Evolutionary conservation across 345 rosid species (phyloP).

Genomic region (Reutealis trisperma): DNA sequence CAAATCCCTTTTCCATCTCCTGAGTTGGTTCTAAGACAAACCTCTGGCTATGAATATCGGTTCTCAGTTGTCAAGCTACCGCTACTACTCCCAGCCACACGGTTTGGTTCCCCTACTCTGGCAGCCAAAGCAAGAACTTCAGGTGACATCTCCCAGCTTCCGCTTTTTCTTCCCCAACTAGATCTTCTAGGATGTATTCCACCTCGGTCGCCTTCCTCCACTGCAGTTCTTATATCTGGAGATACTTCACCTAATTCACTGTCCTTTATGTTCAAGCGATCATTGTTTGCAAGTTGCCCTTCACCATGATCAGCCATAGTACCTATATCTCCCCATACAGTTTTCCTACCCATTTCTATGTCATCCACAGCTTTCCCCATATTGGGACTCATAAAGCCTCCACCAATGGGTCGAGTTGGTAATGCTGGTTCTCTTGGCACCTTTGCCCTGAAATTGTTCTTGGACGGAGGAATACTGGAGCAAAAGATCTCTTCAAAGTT

Average conservation of each 20-base stretch:
- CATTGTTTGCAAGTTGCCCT: conserved; percentile 56
- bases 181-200: conserved; percentile 79
- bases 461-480: conserved; percentile 62
- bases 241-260: conserved; percentile 76
- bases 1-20: conserved; percentile 26
- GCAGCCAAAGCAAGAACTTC: conserved; percentile 92
- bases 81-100: conserved; percentile 56
- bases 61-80: conserved; percentile 57
- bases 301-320: conserved; percentile 60
- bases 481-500: conserved; percentile 80
- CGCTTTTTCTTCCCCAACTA: conserved; percentile 78
- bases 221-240: conserved; percentile 65
- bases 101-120: conserved; percentile 79
- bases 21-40: conserved; percentile 17
- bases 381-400: conserved; percentile 94
- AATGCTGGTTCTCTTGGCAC: conserved; percentile 60
- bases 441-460: conserved; percentile 72
- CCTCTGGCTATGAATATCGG: conserved; percentile 42
- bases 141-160: conserved; percentile 81
- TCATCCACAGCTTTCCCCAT: conserved; percentile 89
- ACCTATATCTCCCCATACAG: conserved; percentile 87
- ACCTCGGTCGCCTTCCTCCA: conserved; percentile 65
- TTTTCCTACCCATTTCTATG: conserved; percentile 95
- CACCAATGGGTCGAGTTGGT: conserved; percentile 59
- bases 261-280: conserved; percentile 69